phyloP scores from a whole-genome alignment of 2,329 filamentous ascomycete species.

The Colletotrichum sp. region DNA sequence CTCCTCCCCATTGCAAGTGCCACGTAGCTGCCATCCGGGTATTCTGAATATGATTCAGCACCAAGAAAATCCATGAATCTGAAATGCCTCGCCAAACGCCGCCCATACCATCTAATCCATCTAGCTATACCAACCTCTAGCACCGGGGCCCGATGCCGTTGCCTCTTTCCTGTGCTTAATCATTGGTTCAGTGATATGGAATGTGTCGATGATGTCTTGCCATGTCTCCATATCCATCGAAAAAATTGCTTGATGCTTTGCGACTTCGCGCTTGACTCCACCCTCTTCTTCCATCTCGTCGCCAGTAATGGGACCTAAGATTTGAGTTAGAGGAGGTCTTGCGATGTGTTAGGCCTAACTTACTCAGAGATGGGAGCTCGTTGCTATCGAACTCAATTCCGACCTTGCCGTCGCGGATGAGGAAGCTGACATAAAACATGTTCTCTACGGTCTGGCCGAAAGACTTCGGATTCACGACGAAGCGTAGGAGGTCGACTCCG shows the following conservation, averaged over 20 bases:
- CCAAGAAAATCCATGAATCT: background rate
- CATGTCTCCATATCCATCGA: slow-evolving; percentile 86
- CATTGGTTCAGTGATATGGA: slow-evolving; percentile 78
- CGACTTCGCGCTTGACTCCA: slow-evolving; percentile 52
- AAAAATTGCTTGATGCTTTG: slow-evolving; percentile 86
- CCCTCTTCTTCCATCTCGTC: slow-evolving; percentile 52
- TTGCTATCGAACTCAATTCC: slow-evolving; percentile 76
- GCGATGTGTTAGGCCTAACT: slow-evolving; percentile 38
- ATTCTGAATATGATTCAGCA: background rate
- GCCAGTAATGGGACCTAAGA: slow-evolving; percentile 39
- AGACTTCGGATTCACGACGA: slow-evolving; percentile 86
- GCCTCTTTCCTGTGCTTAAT: slow-evolving; percentile 81
- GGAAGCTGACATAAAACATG: slow-evolving; percentile 93
- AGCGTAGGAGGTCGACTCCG: slow-evolving; percentile 81
- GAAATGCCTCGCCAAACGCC: background rate
- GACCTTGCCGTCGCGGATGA: slow-evolving; percentile 85
- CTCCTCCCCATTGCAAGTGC: background rate
- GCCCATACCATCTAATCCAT: background rate
- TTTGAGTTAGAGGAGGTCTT: slow-evolving; percentile 19
- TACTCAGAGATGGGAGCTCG: slow-evolving; percentile 81
- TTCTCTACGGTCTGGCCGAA: slow-evolving; percentile 98
- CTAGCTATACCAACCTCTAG: slow-evolving; percentile 70
- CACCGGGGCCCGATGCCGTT: slow-evolving; percentile 53
- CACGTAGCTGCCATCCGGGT: background rate
- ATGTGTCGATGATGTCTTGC: slow-evolving; percentile 77